Conservation (phyloP, 1,284 basidiomycete genomes). For the Cronartium ribicola region DNA sequence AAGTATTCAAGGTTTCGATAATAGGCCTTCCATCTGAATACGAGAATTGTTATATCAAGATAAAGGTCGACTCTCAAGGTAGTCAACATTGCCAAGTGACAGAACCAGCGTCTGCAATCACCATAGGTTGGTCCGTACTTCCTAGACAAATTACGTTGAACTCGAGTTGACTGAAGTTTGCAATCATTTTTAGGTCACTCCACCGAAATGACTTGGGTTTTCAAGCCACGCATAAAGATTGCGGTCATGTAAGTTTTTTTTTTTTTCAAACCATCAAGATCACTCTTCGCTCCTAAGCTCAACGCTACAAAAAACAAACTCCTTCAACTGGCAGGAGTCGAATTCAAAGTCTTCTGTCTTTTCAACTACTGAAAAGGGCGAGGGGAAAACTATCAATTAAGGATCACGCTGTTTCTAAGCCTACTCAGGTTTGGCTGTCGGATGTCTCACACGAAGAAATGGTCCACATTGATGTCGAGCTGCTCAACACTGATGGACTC, state of each 20-base stretch:
- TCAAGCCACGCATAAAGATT: background rate
- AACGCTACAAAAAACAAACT: background rate
- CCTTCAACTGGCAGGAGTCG: background rate
- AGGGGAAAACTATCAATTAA: background rate
- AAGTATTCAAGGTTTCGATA: background rate
- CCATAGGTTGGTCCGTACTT: background rate
- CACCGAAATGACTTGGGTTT: background rate
- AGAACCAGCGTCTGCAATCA: background rate
- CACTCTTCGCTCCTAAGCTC: background rate
- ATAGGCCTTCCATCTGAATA: background rate
- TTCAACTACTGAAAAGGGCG: background rate
- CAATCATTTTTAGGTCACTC: background rate
- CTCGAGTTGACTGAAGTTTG: background rate
- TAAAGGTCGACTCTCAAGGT: slow-evolving; percentile 1
- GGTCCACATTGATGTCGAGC: background rate
- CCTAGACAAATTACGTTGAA: background rate
- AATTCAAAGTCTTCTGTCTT: background rate
- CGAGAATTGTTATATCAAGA: slow-evolving; percentile 4
- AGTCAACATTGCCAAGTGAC: background rate
- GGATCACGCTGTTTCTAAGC: slow-evolving; percentile 3
- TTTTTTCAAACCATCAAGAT: background rate
- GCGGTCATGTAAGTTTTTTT: background rate
- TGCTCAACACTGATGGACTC: background rate
- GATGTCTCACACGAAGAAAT: background rate
- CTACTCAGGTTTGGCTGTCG: background rate